Conservation (phyloP, 148 eudicot species). For the Silene uniflora region DNA sequence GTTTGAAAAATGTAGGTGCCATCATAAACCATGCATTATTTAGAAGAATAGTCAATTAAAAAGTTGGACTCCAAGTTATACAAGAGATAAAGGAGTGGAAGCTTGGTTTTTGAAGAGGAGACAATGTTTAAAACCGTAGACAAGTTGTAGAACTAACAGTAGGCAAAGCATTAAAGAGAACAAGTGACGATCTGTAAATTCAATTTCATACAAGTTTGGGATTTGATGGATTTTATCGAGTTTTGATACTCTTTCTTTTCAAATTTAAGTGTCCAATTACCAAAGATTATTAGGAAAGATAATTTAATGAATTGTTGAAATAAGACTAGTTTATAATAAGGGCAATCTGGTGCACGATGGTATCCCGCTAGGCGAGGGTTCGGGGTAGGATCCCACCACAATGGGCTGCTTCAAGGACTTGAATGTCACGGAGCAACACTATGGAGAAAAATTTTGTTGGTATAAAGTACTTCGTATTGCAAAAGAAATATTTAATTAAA, state of each 20-base stretch:
- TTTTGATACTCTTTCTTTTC: neutral
- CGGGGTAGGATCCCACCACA: too few relatives aligned
- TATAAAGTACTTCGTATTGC: too few relatives aligned
- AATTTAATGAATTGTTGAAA: too few relatives aligned
- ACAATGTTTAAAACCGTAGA: neutral
- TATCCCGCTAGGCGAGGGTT: too few relatives aligned
- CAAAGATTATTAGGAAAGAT: too few relatives aligned
- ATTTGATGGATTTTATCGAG: slow-evolving; percentile 5
- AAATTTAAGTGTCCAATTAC: neutral
- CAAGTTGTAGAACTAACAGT: slow-evolving; percentile 1
- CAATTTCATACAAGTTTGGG: neutral
- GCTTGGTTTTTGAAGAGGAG: neutral
- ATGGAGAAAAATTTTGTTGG: too few relatives aligned
- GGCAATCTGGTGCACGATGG: too few relatives aligned
- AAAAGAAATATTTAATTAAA: too few relatives aligned
- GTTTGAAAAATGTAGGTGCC: neutral
- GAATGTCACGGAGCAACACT: too few relatives aligned
- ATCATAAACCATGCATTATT: neutral
- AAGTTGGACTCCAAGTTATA: neutral
- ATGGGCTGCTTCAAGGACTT: too few relatives aligned
- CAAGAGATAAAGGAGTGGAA: neutral
- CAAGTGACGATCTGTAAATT: neutral
- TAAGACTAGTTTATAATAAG: too few relatives aligned
- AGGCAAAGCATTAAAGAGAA: neutral
- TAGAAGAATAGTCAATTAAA: neutral